Evolutionary conservation across 768 basidiomycete species (phyloP), one percentile per base, ranked within the genome.

Genomic region (Royoungia palumana): DNA sequence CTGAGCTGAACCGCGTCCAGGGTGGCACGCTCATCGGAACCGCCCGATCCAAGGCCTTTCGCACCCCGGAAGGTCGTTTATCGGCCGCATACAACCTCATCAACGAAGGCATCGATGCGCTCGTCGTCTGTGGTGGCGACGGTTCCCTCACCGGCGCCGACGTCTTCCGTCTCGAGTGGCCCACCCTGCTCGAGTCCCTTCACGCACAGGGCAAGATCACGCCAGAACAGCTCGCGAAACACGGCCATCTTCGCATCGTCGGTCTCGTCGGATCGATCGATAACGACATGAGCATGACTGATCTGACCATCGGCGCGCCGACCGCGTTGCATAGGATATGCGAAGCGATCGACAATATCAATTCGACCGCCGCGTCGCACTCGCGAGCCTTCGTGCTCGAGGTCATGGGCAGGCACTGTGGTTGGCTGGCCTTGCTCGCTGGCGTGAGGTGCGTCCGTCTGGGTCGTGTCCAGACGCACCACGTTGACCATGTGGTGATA

Each of bases 241-340:
- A 94, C 60, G 75, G 82, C 20, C 89, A 97, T 61, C 85, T 99
- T 55, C 89, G 82, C 68, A 96, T 99, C 58, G 95, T 95, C 53
- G 96, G 96, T n/a, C 82, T 99, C 35, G 96, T 98, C 51, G 96
- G 96, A 30, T 95, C 93, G 5, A 98, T 99, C 64, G 96, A 99
- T 71, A 99, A 99, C 62, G 96, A 98, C 66, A 97, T 99, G 94
- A 88, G 89, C 14, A 78, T 95, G 80, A 98, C 96, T 17, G 94
- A 98, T 69, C 69, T 96, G 62, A 99, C 96, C 7, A 98, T 98
- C 62, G 96, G 95, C 41, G 95, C 94, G 1, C 84, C 90, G 1
- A 99, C 95, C 2, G 95, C 95, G 17, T 73, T 99, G 32, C 94
- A 95, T 57, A 82, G 96, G 35, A 98, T 98, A 47, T 98, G 96